Evolutionary conservation across 371 early-diverging fungal genomes (phyloP).

Genomic region (Nematocida displodere): DNA sequence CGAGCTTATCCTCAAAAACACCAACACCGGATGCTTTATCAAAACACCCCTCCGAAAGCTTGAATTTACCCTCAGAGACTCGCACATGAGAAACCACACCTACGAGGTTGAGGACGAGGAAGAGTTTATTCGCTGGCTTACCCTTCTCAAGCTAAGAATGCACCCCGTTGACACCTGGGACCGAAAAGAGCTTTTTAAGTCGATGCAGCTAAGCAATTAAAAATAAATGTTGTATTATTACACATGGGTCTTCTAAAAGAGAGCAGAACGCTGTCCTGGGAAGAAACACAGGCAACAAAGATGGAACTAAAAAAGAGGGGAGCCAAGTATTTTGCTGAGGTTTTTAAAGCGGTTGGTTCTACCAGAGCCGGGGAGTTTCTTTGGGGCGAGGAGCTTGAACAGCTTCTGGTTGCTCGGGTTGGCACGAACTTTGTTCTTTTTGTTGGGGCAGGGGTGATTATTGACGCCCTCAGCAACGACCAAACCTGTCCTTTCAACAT

Average conservation of each 20-base stretch:
- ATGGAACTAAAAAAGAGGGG: constrained; percentile 54
- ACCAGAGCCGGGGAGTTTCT: constrained; percentile 16
- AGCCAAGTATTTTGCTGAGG: constrained; percentile 52
- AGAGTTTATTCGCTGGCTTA: constrained; percentile 44
- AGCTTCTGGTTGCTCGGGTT: constrained; percentile 15
- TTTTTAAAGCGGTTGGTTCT: constrained; percentile 30
- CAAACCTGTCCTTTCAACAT: background rate
- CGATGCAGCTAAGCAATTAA: constrained; percentile 17
- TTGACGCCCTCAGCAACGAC: background rate
- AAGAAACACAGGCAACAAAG: constrained; percentile 13
- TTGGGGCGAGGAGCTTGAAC: constrained; percentile 62
- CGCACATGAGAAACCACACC: background rate
- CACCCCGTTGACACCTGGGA: constrained; percentile 41
- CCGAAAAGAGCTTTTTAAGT: constrained; percentile 20
- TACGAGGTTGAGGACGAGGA: constrained; percentile 5
- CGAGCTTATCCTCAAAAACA: constrained; percentile 35
- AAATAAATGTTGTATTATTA: constrained; percentile 24
- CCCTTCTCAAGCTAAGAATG: constrained; percentile 28
- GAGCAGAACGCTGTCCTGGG: constrained; percentile 46
- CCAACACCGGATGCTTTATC: constrained; percentile 20
- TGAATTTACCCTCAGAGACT: constrained; percentile 6
- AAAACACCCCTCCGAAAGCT: constrained; percentile 6
- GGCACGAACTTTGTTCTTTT: constrained; percentile 38
- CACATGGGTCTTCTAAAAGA: constrained; percentile 56
- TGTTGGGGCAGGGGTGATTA: constrained; percentile 21